Conservation (phyloP, 1,139 yeast species). For the Arxiozyma telluris region DNA sequence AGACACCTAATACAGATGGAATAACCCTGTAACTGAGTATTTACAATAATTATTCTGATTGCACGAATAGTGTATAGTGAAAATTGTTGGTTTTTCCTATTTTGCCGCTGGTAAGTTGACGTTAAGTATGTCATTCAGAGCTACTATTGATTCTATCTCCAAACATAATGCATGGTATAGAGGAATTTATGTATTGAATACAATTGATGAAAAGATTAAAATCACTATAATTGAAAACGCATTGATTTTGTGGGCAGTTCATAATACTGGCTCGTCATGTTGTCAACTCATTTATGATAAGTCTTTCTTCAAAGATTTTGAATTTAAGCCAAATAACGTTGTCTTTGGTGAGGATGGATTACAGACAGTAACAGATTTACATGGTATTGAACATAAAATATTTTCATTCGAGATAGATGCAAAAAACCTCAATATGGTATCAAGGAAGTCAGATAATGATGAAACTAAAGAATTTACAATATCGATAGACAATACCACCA, state of each 20-base stretch:
- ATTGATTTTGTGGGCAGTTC: slow-evolving; percentile 24
- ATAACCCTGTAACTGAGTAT: too few species aligned
- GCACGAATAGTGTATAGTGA: neutral
- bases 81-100: neutral
- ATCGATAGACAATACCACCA: slow-evolving; percentile 24
- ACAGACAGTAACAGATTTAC: slow-evolving; percentile 21
- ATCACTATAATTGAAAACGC: slow-evolving; percentile 23
- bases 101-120: neutral
- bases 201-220: slow-evolving; percentile 22
- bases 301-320: slow-evolving; percentile 22
- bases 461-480: slow-evolving; percentile 32
- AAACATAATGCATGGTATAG: slow-evolving; percentile 26
- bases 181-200: slow-evolving; percentile 20
- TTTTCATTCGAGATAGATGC: slow-evolving; percentile 44
- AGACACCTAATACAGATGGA: too few species aligned
- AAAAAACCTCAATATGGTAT: slow-evolving; percentile 41
- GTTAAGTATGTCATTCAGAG: slow-evolving; percentile 24
- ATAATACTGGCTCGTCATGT: slow-evolving; percentile 25
- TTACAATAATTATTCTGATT: neutral
- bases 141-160: slow-evolving; percentile 18
- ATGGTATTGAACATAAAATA: slow-evolving; percentile 18
- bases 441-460: slow-evolving; percentile 41
- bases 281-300: slow-evolving; percentile 21
- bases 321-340: slow-evolving; percentile 24
- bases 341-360: slow-evolving; percentile 29